Base-by-base conservation (phyloP, 2,329 filamentous ascomycete genomes). In the Fusarium sp. region DNA sequence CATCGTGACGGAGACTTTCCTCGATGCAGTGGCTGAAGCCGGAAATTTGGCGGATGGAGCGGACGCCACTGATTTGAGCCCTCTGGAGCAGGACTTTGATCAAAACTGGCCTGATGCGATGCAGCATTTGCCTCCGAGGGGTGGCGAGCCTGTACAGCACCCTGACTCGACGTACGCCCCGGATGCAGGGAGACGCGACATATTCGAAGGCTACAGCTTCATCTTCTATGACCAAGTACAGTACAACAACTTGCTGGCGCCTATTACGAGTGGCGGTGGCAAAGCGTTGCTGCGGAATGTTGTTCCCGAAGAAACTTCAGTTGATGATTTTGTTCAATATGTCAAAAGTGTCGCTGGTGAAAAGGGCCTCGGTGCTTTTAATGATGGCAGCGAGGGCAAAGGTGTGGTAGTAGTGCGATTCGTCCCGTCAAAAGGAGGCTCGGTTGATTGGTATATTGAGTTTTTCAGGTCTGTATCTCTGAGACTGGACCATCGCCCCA, bases 201-300 rank as follows among this genome's bases (percentile, higher is more conserved):
- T 99, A 2, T 98, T 99, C 74, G 89, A 93, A 15, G 93, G 93
- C 5, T 96, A 95, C 77, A 95, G 92, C 0, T 98, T 98, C 77
- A 86, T 99, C 7, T 97, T 98, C 76, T 92, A 95, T 72, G 91
- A 95, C 59, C 81, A 88, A 58, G 84, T 84, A 5, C 95, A 98
- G 79, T 94, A 91, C 79, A 89, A 93, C 12, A 94, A 88, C 70
- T 84, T 99, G 8, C 83, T 93, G 46, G 89, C 90, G 0, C 90
- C 92, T 0, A 92, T 99, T 68, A 92, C 91, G 1, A 90, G 90
- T 66, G 96, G 93, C 8, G 90, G 91, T 65, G 96, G 96, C 12
- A 98, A 98, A 79, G 93, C 93, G 4, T 79, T 97, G 10, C 81
- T 93, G 8, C 90, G 87, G 65, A 84, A 90, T 33, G 86, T 94